These are phyloP conservation scores for Hyaloperonospora brassicae DNA, from an alignment of 352 stramenopile species.

Conservation along the genomic window DNA sequence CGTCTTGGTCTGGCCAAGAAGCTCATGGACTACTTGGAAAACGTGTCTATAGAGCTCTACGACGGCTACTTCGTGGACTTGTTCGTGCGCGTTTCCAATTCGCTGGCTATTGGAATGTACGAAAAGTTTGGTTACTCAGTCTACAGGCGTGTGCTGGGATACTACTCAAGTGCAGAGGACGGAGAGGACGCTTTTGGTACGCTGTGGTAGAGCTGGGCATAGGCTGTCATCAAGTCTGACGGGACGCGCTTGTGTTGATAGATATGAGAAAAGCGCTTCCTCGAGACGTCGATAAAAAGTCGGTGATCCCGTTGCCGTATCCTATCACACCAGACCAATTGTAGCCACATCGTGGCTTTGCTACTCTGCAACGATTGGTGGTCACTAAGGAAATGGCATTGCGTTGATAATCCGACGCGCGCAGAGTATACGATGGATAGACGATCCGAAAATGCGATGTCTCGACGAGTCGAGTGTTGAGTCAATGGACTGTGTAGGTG, in stretches of 20 bases:
- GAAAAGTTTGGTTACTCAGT: slow-evolving; percentile 89
- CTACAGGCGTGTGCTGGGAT: slow-evolving; percentile 87
- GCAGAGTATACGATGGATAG: too few relatives aligned
- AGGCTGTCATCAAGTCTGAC: slow-evolving; percentile 1
- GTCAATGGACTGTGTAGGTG: too few relatives aligned
- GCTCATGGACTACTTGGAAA: slow-evolving; percentile 92
- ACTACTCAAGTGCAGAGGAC: slow-evolving; percentile 83
- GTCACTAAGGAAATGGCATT: background rate
- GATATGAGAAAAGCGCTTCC: slow-evolving; percentile 91
- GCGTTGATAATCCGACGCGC: too few relatives aligned
- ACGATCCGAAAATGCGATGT: too few relatives aligned
- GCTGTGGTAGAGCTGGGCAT: slow-evolving; percentile 4
- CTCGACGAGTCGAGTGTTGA: too few relatives aligned
- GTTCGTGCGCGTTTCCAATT: slow-evolving; percentile 96
- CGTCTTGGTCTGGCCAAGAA: slow-evolving; percentile 87
- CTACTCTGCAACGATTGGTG: background rate
- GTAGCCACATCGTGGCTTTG: slow-evolving; percentile 16
- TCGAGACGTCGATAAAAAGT: slow-evolving; percentile 85
- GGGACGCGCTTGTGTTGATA: slow-evolving; percentile 17
- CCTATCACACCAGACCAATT: slow-evolving; percentile 79
- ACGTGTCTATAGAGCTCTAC: slow-evolving; percentile 67
- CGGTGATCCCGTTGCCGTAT: slow-evolving; percentile 82
- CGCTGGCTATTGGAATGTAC: slow-evolving; percentile 89
- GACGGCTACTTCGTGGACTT: slow-evolving; percentile 98
- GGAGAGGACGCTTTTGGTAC: slow-evolving; percentile 86